phyloP scores from a whole-genome alignment of 1,284 basidiomycete species.

The Pholiota adiposa region DNA sequence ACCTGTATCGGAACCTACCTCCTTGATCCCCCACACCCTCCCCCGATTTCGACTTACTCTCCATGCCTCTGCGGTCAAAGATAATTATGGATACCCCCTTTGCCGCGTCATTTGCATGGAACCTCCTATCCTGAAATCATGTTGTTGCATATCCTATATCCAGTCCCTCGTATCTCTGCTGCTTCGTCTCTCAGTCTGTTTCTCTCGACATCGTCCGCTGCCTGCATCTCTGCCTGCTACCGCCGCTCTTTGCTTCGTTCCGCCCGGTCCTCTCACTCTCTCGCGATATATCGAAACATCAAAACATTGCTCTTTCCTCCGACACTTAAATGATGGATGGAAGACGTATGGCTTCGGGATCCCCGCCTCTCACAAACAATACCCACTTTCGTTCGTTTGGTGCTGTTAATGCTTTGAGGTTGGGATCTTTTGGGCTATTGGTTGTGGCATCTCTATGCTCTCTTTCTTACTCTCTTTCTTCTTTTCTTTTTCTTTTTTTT shows the following conservation, averaged over 20 bases:
- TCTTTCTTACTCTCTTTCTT: conserved; percentile 24
- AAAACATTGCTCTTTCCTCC: conserved; percentile 27
- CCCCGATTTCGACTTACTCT: conserved; percentile 10
- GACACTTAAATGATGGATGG: conserved; percentile 40
- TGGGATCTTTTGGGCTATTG: conserved; percentile 60
- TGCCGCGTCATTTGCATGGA: conserved; percentile 16
- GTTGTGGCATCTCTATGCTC: conserved; percentile 51
- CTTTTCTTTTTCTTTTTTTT: conserved; percentile 24
- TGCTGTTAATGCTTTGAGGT: conserved; percentile 21
- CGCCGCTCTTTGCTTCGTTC: conserved; percentile 21
- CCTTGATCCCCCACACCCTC: conserved; percentile 6
- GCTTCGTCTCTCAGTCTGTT: conserved; percentile 23
- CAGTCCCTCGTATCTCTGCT: conserved; percentile 23
- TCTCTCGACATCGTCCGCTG: conserved; percentile 16
- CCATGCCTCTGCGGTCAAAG: conserved; percentile 19
- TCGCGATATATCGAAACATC: conserved; percentile 32
- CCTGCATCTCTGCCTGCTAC: conserved; percentile 22
- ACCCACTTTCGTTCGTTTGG: conserved; percentile 8
- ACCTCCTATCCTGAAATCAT: too few species aligned
- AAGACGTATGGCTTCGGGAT: conserved; percentile 44
- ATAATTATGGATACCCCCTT: conserved; percentile 34
- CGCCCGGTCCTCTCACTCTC: conserved; percentile 10
- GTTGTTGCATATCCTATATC: conserved; percentile 24
- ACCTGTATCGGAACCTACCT: neutral
- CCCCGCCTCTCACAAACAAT: conserved; percentile 22